phyloP scores from a whole-genome alignment of 192 early-diverging fungal species.

The Umbelopsis sp. region DNA sequence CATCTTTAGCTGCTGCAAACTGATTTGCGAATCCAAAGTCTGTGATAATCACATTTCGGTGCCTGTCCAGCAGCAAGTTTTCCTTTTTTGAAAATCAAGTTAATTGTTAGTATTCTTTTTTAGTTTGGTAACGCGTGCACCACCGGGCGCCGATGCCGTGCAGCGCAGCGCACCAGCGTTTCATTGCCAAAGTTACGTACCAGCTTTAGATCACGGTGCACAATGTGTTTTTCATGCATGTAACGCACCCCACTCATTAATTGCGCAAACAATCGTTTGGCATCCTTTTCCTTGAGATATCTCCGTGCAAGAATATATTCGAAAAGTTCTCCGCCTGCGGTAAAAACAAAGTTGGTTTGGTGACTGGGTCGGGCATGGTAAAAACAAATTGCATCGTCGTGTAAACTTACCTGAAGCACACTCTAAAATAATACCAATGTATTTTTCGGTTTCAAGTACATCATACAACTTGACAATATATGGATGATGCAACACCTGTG shows the following conservation, averaged over 20 bases:
- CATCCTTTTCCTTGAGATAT: constrained; percentile 87
- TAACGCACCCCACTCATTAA: constrained; percentile 91
- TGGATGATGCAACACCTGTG: constrained; percentile 75
- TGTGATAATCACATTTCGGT: constrained; percentile 93
- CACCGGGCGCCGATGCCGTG: no score
- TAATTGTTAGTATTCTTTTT: neutral
- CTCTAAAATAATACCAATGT: constrained; percentile 96
- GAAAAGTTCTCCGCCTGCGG: constrained; percentile 85
- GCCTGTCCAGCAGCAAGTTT: constrained; percentile 88
- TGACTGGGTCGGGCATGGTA: no score
- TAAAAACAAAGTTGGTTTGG: no score
- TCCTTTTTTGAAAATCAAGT: constrained; percentile 56
- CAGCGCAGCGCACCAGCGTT: no score
- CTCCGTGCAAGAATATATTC: constrained; percentile 92
- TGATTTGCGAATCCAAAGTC: constrained; percentile 99
- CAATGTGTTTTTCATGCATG: constrained; percentile 87
- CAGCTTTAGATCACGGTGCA: constrained; percentile 94
- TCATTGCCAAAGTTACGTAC: constrained; percentile 35
- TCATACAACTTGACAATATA: constrained; percentile 92
- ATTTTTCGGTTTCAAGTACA: constrained; percentile 90
- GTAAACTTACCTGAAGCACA: constrained; percentile 75
- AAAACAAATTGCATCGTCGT: neutral
- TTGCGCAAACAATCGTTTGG: constrained; percentile 88
- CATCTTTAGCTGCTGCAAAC: constrained; percentile 64
- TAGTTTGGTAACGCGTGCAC: no score